Percentiles rank a stretch among this genome's conserved stretches.
Conservation (phyloP, 441 rosid species). For the Arabidopsis lyrata region DNA sequence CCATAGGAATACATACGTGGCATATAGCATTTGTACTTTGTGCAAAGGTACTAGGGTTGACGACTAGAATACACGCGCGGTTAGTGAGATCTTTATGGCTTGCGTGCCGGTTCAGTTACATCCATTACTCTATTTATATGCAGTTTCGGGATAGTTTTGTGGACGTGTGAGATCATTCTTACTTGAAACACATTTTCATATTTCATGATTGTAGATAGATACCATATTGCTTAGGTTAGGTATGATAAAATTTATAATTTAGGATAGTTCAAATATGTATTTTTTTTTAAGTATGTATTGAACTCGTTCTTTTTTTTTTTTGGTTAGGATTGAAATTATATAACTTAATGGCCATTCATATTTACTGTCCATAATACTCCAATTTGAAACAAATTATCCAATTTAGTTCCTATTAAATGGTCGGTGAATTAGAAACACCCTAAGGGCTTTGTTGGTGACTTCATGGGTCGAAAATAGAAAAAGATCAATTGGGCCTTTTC, state of each 20-base stretch:
- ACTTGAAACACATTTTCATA: neutral
- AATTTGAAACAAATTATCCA: neutral
- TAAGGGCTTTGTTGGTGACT: neutral
- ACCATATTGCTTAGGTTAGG: neutral
- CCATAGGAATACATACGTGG: constrained; percentile 43
- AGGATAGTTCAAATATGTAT: too few species aligned
- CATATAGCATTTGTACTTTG: constrained; percentile 32
- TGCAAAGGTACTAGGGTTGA: neutral
- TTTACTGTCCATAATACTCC: neutral
- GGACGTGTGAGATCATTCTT: constrained; percentile 31
- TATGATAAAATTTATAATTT: neutral
- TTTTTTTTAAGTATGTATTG: too few species aligned
- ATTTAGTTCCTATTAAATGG: neutral
- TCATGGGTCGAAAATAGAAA: neutral
- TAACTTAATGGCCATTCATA: neutral
- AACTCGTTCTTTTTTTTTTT: neutral
- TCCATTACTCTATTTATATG: neutral
- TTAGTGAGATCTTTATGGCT: neutral
- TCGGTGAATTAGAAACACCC: neutral
- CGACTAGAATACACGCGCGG: constrained; percentile 25
- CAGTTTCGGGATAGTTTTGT: constrained; percentile 28
- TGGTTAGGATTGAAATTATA: neutral
- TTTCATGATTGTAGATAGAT: neutral
- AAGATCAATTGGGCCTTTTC: constrained; percentile 19
- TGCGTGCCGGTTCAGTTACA: constrained; percentile 41